Conservation (phyloP, 441 rosid species). For the Erysimum cheiri region DNA sequence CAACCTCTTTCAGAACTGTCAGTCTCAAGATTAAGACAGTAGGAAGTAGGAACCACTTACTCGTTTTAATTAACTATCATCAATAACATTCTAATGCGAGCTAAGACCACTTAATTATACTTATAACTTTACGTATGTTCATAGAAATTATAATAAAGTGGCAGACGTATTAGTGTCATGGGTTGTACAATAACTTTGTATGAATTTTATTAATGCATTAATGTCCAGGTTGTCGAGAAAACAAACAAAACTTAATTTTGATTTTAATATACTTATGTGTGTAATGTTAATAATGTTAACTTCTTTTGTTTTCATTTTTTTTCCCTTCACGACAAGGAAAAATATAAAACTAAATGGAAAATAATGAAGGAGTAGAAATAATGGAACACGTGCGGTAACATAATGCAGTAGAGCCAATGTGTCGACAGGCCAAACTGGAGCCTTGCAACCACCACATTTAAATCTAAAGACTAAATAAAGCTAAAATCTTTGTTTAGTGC, state of each 20-base stretch:
- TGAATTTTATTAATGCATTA: not conserved
- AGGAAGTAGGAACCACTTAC: not conserved
- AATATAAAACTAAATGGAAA: slow-evolving; percentile 25
- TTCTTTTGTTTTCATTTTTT: not conserved
- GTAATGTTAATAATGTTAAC: slow-evolving; percentile 26
- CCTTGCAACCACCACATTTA: slow-evolving; percentile 42
- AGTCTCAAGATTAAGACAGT: not conserved
- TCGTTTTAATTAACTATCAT: not conserved
- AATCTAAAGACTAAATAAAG: too few relatives aligned
- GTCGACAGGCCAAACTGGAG: slow-evolving; percentile 47
- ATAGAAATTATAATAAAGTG: not conserved
- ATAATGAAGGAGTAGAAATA: slow-evolving; percentile 41
- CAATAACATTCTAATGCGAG: slow-evolving; percentile 8
- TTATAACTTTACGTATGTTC: slow-evolving; percentile 5
- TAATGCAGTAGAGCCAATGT: slow-evolving; percentile 44
- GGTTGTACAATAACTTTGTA: slow-evolving; percentile 2
- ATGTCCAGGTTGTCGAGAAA: slow-evolving; percentile 29
- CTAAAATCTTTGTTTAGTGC: slow-evolving; percentile 34
- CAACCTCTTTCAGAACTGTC: not conserved
- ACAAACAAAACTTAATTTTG: not conserved
- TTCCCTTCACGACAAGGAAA: slow-evolving; percentile 31
- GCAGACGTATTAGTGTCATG: slow-evolving; percentile 9
- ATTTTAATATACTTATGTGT: not conserved
- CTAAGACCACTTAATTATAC: not conserved
- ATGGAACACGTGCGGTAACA: slow-evolving; percentile 45